Evolutionary conservation across 169 alveolate species (phyloP).

Genomic region (Perkinsus chesapeaki): DNA sequence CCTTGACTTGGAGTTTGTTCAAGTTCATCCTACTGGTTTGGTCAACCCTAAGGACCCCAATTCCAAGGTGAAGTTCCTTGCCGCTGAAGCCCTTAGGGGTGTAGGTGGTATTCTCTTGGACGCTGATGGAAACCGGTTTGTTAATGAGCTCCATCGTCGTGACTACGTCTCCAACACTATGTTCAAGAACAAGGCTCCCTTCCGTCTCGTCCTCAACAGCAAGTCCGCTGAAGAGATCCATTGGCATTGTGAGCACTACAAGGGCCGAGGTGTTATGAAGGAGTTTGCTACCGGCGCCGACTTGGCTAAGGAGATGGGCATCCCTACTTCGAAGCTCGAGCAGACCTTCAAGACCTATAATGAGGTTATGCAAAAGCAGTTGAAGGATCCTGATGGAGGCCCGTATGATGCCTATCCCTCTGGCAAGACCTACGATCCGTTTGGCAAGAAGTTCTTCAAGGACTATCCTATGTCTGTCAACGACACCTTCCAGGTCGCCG

Average conservation of each 20-base stretch:
- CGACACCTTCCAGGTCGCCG: constrained; percentile 36
- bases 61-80: constrained; percentile 37
- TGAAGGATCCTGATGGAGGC: constrained; percentile 19
- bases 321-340: constrained; percentile 8
- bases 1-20: constrained; percentile 37
- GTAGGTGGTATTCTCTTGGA: constrained; percentile 38
- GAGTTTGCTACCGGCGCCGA: constrained; percentile 8
- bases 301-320: constrained; percentile 11
- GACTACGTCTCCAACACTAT: constrained; percentile 43
- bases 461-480: constrained; percentile 21
- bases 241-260: constrained; percentile 22
- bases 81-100: constrained; percentile 46
- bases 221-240: constrained; percentile 11
- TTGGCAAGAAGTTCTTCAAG: constrained; percentile 31
- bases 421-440: constrained; percentile 27
- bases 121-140: constrained; percentile 45
- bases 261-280: constrained; percentile 18
- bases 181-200: constrained; percentile 40
- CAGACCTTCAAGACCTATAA: constrained; percentile 24
- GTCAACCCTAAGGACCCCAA: constrained; percentile 35
- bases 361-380: constrained; percentile 17
- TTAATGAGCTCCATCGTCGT: constrained; percentile 46
- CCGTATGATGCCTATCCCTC: constrained; percentile 16
- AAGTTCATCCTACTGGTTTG: constrained; percentile 43
- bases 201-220: constrained; percentile 36